These are phyloP conservation scores for Tuctoria greenei DNA, from an alignment of 176 grass and related monocot species.

Conservation along the genomic window DNA sequence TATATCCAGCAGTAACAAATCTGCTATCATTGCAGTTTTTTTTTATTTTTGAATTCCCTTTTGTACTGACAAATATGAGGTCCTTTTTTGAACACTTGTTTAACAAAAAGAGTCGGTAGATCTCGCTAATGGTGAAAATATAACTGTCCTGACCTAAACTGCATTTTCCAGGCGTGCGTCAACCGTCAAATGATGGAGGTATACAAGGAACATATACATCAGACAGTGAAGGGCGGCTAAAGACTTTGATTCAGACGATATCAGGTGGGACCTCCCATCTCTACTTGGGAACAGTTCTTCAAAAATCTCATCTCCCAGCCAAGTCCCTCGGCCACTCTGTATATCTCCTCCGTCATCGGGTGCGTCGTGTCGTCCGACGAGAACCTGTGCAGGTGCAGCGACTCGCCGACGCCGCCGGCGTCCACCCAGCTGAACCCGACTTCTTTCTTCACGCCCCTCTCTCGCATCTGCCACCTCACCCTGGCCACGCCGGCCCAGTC, in stretches of 20 bases:
- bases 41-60: too few relatives aligned
- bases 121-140: neutral
- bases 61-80: neutral
- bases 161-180: neutral
- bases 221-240: neutral
- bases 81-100: neutral
- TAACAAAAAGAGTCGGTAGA: neutral
- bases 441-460: conserved; percentile 72
- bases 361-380: conserved; percentile 71
- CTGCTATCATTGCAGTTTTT: neutral
- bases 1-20: too few relatives aligned
- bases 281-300: conserved; percentile 34
- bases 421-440: conserved; percentile 91
- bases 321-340: conserved; percentile 50
- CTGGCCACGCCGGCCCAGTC: conserved; percentile 67
- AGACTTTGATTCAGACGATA: neutral
- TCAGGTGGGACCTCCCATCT: conserved; percentile 21
- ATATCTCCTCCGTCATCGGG: conserved; percentile 59
- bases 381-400: conserved; percentile 63
- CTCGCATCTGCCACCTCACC: conserved; percentile 65
- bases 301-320: conserved; percentile 61
- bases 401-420: conserved; percentile 30
- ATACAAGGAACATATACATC: neutral
- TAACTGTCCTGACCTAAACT: neutral
- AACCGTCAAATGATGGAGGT: neutral